Base-by-base conservation (phyloP, 306 rosid species). In the Astragalus glycyphyllos region DNA sequence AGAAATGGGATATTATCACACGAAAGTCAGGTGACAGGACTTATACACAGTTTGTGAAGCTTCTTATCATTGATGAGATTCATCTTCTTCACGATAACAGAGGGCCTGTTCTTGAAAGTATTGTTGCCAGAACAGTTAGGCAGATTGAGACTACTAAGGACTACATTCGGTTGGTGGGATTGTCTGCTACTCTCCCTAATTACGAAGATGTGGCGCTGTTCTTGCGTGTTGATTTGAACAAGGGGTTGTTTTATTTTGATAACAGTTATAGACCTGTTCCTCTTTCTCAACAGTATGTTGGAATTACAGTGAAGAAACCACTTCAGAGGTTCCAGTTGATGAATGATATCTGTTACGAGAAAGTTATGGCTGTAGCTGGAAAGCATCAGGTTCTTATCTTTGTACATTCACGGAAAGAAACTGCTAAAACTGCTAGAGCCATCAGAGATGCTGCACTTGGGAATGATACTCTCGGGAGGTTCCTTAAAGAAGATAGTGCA, bases 181-280 rank as follows among this genome's bases (percentile, higher is more conserved):
- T 93, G 75, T 93, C 98, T 8, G 98, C 98, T 7, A 93, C 98
- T 0, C 96, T 93, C 26, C 98, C 98, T 11, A 93, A 90, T 71
- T 94, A 83, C 54, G 88, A 90, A 72, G 98, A 94, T 15, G 98
- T 94, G 76, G 94, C 98, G 2, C 58, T 87, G 65, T 94, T 94
- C 57, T 80, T 94, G 78, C 96, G 97, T 70, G 98, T 86, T 74
- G 90, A 90, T 70, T 67, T 78, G 59, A 74, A 84, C 35, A 83
- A 77, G 41, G 98, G 98, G 26, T 61, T 94, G 60, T 90, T 84
- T 67, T 63, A 90, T 64, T 94, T 90, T 75, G 98, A 94, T 56
- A 94, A 90, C 61, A 90, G 97, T 80, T 94, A 84, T 74, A 87
- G 98, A 70, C 98, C 98, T n/a, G 98, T 94, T 63, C 97, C 97